Conservation (phyloP, 768 basidiomycete species). For the Chlorophyllum brunneum region DNA sequence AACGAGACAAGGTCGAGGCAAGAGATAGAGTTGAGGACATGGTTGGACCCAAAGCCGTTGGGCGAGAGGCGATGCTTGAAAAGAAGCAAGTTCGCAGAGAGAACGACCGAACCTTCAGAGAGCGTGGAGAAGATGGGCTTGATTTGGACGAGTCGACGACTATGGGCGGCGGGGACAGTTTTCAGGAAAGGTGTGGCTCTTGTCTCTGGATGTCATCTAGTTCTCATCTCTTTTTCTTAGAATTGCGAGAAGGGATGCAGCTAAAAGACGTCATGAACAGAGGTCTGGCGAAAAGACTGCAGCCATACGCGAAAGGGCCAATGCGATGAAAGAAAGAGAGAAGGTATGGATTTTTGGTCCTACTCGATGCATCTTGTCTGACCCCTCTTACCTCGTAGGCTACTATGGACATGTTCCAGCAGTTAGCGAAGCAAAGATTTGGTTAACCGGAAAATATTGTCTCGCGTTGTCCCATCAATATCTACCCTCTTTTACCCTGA, state of each 20-base stretch:
- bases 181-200: slow-evolving; percentile 64
- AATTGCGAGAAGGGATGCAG: slow-evolving; percentile 61
- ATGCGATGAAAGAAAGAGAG: slow-evolving; percentile 72
- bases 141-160: slow-evolving; percentile 79
- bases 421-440: slow-evolving; percentile 84
- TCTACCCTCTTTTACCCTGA: too few relatives aligned
- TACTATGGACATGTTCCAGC: slow-evolving; percentile 97
- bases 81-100: slow-evolving; percentile 78
- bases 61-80: slow-evolving; percentile 82
- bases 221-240: slow-evolving; percentile 35
- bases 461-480: background rate
- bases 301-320: slow-evolving; percentile 56
- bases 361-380: slow-evolving; percentile 9
- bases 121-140: slow-evolving; percentile 72
- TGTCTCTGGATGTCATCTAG: background rate
- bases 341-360: slow-evolving; percentile 30
- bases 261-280: slow-evolving; percentile 58
- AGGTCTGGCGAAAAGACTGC: slow-evolving; percentile 51
- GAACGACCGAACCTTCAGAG: slow-evolving; percentile 64
- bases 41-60: slow-evolving; percentile 77
- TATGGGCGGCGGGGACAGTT: slow-evolving; percentile 81
- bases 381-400: slow-evolving; percentile 36
- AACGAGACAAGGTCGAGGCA: slow-evolving; percentile 60
- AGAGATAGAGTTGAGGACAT: slow-evolving; percentile 73
- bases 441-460: slow-evolving; percentile 40